Evolutionary conservation across 768 basidiomycete genomes (phyloP).

Genomic region (Mycena albidolilacea): DNA sequence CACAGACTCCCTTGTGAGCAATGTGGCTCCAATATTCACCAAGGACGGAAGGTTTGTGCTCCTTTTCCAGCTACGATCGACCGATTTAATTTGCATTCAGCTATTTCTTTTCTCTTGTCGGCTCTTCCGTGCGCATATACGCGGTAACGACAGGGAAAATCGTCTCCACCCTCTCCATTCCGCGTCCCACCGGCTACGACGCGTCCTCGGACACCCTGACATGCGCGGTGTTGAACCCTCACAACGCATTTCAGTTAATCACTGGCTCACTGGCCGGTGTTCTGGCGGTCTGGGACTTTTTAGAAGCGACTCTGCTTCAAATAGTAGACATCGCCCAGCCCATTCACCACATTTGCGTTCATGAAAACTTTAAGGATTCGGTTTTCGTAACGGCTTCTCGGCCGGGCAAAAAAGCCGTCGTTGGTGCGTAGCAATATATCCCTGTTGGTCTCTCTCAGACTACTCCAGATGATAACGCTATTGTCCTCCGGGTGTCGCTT

Average conservation of each 20-base stretch:
- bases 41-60: conserved; percentile 84
- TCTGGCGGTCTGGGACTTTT: conserved; percentile 93
- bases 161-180: conserved; percentile 84
- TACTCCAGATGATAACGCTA: conserved; percentile 65
- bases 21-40: conserved; percentile 84
- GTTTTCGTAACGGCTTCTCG: conserved; percentile 80
- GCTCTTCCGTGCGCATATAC: conserved; percentile 88
- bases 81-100: conserved; percentile 53
- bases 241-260: conserved; percentile 91
- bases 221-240: conserved; percentile 82
- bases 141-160: conserved; percentile 84
- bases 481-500: conserved; percentile 76
- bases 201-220: conserved; percentile 72
- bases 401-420: conserved; percentile 59
- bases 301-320: conserved; percentile 85
- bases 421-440: conserved; percentile 45
- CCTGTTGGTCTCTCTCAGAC: conserved; percentile 33
- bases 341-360: conserved; percentile 80
- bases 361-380: conserved; percentile 75
- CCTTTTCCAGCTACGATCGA: conserved; percentile 35
- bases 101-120: conserved; percentile 91
- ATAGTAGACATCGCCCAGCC: conserved; percentile 80
- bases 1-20: conserved; percentile 76
- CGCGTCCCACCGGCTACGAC: conserved; percentile 52
- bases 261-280: conserved; percentile 89